A percentile compares a stretch with the other conserved stretches of the same genome.
These are phyloP conservation scores for Tylopilus felleus DNA, from an alignment of 768 basidiomycete species.

Conservation along the genomic window DNA sequence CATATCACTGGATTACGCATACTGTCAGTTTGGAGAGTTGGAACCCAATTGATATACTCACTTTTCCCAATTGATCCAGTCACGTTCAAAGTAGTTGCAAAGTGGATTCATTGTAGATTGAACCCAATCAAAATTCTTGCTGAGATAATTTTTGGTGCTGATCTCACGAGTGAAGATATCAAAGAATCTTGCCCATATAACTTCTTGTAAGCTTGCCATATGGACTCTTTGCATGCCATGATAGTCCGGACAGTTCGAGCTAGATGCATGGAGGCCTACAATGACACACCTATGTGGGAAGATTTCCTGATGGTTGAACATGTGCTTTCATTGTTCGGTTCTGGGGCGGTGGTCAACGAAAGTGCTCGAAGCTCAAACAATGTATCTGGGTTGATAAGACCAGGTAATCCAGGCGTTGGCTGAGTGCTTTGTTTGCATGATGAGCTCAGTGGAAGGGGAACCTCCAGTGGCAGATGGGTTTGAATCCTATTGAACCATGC, in stretches of 20 bases:
- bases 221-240: conserved; percentile 62
- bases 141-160: conserved; percentile 31
- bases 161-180: conserved; percentile 37
- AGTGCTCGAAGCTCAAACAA: conserved; percentile 32
- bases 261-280: conserved; percentile 63
- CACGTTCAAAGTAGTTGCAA: conserved; percentile 60
- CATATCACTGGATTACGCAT: conserved; percentile 65
- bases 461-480: conserved; percentile 44
- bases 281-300: conserved; percentile 33
- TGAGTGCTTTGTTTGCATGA: conserved; percentile 18
- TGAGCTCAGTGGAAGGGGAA: conserved; percentile 57
- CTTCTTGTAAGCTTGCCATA: conserved; percentile 60
- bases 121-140: conserved; percentile 15
- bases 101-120: conserved; percentile 32
- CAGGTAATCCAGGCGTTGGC: conserved; percentile 15
- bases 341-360: conserved; percentile 20
- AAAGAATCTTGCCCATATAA: conserved; percentile 40
- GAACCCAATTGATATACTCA: conserved; percentile 30
- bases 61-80: conserved; percentile 72
- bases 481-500: conserved; percentile 53
- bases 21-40: conserved; percentile 8
- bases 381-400: conserved; percentile 27
- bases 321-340: conserved; percentile 26
- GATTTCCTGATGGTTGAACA: conserved; percentile 13
- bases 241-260: conserved; percentile 56